These are phyloP conservation scores for Castanea sativa DNA, from an alignment of 306 rosid species.

Conservation along the genomic window DNA sequence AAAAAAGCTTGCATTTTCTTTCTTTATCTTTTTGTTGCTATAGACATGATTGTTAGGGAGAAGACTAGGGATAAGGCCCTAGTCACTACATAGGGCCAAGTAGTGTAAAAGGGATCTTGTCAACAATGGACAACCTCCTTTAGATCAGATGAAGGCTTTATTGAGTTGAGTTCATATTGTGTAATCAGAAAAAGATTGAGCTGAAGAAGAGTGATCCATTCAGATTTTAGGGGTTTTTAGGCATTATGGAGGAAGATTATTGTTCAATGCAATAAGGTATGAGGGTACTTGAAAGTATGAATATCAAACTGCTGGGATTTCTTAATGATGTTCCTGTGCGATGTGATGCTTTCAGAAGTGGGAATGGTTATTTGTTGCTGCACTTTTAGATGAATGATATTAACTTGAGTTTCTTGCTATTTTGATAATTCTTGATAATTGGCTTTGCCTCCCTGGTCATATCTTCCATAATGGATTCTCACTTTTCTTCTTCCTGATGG, in stretches of 20 bases:
- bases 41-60: neutral
- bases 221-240: neutral
- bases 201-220: neutral
- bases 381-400: conserved; percentile 8
- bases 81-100: neutral
- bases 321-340: neutral
- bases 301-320: neutral
- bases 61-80: neutral
- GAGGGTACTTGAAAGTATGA: neutral
- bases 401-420: neutral
- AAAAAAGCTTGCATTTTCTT: neutral
- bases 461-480: neutral
- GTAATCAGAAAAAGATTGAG: neutral
- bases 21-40: neutral
- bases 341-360: neutral
- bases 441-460: neutral
- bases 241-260: neutral
- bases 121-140: neutral
- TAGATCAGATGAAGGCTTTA: neutral
- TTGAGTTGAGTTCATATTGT: no score
- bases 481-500: neutral
- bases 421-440: conserved; percentile 1
- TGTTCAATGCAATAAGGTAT: neutral
- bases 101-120: neutral
- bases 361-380: neutral